Conservation (phyloP, 1,139 yeast species). For the Wickerhamiella pararugosa region DNA sequence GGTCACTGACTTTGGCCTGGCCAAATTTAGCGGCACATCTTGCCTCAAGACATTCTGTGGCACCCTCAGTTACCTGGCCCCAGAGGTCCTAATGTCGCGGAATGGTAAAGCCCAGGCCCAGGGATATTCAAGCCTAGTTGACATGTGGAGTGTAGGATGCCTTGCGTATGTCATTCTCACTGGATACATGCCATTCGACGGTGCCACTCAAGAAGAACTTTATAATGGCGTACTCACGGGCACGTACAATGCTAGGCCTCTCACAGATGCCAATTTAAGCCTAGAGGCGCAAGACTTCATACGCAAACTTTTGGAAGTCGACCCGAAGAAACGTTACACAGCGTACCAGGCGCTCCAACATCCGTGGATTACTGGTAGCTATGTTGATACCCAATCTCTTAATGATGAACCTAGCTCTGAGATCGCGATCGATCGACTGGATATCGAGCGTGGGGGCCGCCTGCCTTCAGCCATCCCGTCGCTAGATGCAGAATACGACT, state of each 20-base stretch:
- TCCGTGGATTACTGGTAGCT: conserved; percentile 37
- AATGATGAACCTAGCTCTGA: neutral
- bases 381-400: neutral
- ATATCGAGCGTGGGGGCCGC: conserved; percentile 4
- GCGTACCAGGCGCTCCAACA: conserved; percentile 61
- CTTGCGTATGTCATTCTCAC: conserved; percentile 78
- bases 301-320: conserved; percentile 51
- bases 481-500: conserved; percentile 9
- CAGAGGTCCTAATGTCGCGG: conserved; percentile 49
- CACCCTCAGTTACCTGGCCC: conserved; percentile 82
- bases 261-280: conserved; percentile 29
- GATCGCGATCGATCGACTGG: neutral
- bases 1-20: conserved; percentile 86
- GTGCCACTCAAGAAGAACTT: conserved; percentile 74
- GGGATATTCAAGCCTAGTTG: conserved; percentile 74
- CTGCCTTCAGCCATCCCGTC: conserved; percentile 3
- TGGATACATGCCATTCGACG: conserved; percentile 87
- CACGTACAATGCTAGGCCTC: conserved; percentile 64
- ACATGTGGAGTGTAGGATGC: conserved; percentile 95
- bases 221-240: conserved; percentile 65
- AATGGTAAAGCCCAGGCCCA: conserved; percentile 15
- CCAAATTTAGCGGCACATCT: conserved; percentile 65
- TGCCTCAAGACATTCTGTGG: conserved; percentile 84
- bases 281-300: conserved; percentile 55
- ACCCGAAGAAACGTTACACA: conserved; percentile 53